Evolutionary conservation across 2,329 filamentous ascomycete genomes (phyloP).

Genomic region (Colletotrichum sp.): DNA sequence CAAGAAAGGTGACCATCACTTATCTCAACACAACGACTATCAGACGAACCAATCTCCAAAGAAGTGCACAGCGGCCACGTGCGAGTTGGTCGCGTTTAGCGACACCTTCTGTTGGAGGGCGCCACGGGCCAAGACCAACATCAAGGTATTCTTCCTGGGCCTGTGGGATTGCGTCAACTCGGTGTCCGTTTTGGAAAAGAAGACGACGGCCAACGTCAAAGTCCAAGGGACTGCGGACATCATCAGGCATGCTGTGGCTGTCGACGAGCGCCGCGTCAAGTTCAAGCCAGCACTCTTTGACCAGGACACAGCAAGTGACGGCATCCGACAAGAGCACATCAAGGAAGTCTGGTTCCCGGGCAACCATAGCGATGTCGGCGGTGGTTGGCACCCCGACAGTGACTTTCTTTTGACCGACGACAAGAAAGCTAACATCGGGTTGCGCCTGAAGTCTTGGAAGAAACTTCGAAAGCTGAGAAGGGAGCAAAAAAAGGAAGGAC

Average conservation of each 20-base stretch:
- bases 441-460: constrained; percentile 13
- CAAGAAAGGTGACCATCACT: constrained; percentile 1
- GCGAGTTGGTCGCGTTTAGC: constrained; percentile 39
- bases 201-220: constrained; percentile 37
- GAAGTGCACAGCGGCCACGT: not conserved
- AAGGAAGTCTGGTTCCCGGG: constrained; percentile 61
- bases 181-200: constrained; percentile 45
- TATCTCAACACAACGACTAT: constrained; percentile 15
- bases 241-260: constrained; percentile 56
- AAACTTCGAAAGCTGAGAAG: not conserved
- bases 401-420: constrained; percentile 25
- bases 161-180: constrained; percentile 60
- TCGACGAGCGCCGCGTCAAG: constrained; percentile 59
- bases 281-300: constrained; percentile 56
- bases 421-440: constrained; percentile 30
- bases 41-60: constrained; percentile 21
- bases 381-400: constrained; percentile 49
- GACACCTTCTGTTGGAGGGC: constrained; percentile 49
- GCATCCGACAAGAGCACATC: constrained; percentile 40
- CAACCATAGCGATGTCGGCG: constrained; percentile 58
- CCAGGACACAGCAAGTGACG: constrained; percentile 36
- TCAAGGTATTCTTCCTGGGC: constrained; percentile 58
- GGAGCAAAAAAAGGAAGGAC: not conserved
- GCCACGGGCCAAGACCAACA: constrained; percentile 27
- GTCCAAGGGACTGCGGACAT: constrained; percentile 45